phyloP scores from a whole-genome alignment of 2,329 filamentous ascomycete genomes.

The Alternaria sp. region DNA sequence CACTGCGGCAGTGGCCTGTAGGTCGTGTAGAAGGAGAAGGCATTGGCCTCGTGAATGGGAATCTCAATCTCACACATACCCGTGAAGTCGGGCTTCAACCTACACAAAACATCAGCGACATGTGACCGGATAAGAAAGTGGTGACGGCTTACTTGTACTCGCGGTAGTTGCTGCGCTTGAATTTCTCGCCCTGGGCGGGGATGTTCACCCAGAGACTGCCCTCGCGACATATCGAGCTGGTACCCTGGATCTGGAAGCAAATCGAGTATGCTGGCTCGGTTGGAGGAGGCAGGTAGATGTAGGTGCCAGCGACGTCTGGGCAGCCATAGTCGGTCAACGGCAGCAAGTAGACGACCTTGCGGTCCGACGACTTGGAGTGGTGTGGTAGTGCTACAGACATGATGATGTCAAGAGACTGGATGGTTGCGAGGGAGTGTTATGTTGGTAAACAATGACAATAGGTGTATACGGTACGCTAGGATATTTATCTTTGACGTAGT shows the following conservation, averaged over 20 bases:
- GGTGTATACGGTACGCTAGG: conserved; percentile 20
- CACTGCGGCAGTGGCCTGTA: conserved; percentile 87
- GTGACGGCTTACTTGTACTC: conserved; percentile 79
- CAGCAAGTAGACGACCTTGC: conserved; percentile 75
- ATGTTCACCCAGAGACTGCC: conserved; percentile 98
- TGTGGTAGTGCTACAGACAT: conserved; percentile 35
- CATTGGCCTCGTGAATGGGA: conserved; percentile 81
- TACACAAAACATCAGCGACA: conserved; percentile 50
- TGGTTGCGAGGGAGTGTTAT: conserved; percentile 15
- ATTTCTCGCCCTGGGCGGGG: conserved; percentile 76
- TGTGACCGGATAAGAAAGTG: not conserved
- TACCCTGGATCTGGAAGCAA: conserved; percentile 91
- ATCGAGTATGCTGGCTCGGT: conserved; percentile 76
- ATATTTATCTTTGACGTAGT: conserved; percentile 4
- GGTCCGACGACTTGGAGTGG: conserved; percentile 21
- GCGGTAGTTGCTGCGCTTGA: conserved; percentile 79
- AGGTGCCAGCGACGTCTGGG: conserved; percentile 85
- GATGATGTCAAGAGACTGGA: conserved; percentile 16
- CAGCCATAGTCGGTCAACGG: conserved; percentile 92
- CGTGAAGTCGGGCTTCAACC: conserved; percentile 91
- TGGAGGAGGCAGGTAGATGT: conserved; percentile 88
- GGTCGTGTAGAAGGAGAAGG: conserved; percentile 93
- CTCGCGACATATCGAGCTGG: conserved; percentile 92
- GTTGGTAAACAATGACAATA: conserved; percentile 28
- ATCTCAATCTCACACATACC: conserved; percentile 89